Evolutionary conservation across 1,139 yeast species (phyloP).

Genomic region (Yamadazyma sp.): DNA sequence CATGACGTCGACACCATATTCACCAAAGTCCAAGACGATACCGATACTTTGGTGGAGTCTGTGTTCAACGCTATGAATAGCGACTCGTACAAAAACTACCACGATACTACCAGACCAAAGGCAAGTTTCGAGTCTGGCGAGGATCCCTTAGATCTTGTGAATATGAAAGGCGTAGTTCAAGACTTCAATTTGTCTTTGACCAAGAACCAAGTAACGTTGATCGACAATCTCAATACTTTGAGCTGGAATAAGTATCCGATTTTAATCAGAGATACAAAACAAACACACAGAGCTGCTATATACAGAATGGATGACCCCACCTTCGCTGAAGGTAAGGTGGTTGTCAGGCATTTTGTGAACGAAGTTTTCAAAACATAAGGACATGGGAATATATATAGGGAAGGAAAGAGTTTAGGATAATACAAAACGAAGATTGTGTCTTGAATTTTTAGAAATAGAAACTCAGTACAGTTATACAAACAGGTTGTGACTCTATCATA

Average conservation of each 20-base stretch:
- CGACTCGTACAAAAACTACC: conserved; percentile 23
- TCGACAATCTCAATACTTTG: conserved; percentile 55
- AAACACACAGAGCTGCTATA: conserved; percentile 81
- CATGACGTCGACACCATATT: conserved; percentile 3
- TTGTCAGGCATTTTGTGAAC: conserved; percentile 63
- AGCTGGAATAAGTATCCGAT: conserved; percentile 73
- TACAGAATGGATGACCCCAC: conserved; percentile 55
- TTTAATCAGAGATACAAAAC: conserved; percentile 60
- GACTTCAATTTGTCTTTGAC: conserved; percentile 40
- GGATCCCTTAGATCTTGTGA: conserved; percentile 12
- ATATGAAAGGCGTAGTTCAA: conserved; percentile 17
- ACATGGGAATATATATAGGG: background rate
- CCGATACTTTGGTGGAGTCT: conserved; percentile 58
- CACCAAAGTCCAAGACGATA: conserved; percentile 44
- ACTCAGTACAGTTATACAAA: conserved; percentile 1
- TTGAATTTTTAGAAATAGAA: too few species aligned
- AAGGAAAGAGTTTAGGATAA: background rate
- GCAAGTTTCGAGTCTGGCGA: background rate
- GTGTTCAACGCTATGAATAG: conserved; percentile 56
- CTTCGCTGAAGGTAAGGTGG: conserved; percentile 66
- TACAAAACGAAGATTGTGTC: background rate
- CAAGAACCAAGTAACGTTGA: conserved; percentile 49
- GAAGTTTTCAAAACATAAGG: conserved; percentile 23
- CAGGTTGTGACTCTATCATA: background rate
- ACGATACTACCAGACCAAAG: conserved; percentile 11